phyloP scores from a whole-genome alignment of 352 stramenopile species.

The Pythium myriotylum region DNA sequence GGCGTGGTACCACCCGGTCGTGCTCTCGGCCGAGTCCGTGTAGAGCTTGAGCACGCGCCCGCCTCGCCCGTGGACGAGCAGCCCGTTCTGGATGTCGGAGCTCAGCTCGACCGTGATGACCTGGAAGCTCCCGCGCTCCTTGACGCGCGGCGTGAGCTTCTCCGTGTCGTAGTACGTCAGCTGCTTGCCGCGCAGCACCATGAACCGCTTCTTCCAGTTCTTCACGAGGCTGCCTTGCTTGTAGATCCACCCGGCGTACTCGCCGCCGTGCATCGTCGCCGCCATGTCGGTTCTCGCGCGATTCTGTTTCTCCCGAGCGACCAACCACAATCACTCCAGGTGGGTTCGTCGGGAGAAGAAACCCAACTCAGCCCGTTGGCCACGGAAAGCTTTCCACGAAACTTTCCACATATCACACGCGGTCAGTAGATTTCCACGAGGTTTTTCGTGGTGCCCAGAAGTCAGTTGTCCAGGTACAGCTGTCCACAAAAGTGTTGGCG shows the following conservation, averaged over 20 bases:
- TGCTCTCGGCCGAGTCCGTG: slow-evolving; percentile 74
- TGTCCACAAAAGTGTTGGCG: no score
- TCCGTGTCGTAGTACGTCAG: slow-evolving; percentile 87
- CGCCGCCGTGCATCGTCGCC: slow-evolving; percentile 43
- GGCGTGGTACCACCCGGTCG: slow-evolving; percentile 70
- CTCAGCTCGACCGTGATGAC: slow-evolving; percentile 86
- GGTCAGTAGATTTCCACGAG: no score
- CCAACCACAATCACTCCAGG: not conserved
- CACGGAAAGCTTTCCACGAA: slow-evolving; percentile 10
- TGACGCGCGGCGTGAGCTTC: slow-evolving; percentile 50
- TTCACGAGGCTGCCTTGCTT: slow-evolving; percentile 81
- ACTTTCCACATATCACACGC: not conserved
- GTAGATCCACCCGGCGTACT: slow-evolving; percentile 81
- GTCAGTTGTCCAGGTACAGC: no score
- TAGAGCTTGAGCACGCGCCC: slow-evolving; percentile 88
- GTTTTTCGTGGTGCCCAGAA: slow-evolving; percentile 5
- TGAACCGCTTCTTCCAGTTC: slow-evolving; percentile 89
- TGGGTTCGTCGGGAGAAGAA: slow-evolving; percentile 13
- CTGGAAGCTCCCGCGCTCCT: slow-evolving; percentile 82
- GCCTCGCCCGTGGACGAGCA: slow-evolving; percentile 76
- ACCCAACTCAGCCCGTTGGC: not conserved
- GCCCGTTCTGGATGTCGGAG: slow-evolving; percentile 80
- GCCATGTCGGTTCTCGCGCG: slow-evolving; percentile 29
- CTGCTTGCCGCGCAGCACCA: slow-evolving; percentile 79
- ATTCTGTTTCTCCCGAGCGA: not conserved